Percentiles rank a stretch among this genome's conserved stretches.
phyloP scores from a whole-genome alignment of 306 rosid genomes.

The Lathyrus oleraceus region DNA sequence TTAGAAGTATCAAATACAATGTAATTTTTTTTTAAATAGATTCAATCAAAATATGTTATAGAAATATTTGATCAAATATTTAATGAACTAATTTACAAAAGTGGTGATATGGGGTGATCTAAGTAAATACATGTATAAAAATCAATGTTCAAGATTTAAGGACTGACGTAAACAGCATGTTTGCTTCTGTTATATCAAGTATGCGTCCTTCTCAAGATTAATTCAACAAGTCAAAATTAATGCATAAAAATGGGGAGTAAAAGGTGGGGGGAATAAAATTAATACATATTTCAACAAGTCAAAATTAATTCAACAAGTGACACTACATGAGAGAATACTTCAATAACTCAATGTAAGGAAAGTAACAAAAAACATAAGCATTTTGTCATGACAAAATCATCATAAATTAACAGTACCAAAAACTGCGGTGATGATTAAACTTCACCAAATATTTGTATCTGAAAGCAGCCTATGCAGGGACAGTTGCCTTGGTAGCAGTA shows the following conservation, averaged over 20 bases:
- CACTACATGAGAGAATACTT: background rate
- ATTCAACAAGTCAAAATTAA: no score
- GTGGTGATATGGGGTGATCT: no score
- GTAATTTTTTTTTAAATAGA: no score
- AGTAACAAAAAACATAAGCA: background rate
- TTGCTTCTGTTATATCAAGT: no score
- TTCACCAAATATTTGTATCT: constrained; percentile 16
- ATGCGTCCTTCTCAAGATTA: no score
- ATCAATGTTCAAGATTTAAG: no score
- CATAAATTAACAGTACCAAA: constrained; percentile 7
- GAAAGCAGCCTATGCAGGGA: constrained; percentile 9
- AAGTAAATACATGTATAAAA: no score
- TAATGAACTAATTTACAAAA: no score
- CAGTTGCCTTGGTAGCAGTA: constrained; percentile 35
- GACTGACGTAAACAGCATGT: no score
- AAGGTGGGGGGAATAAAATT: background rate
- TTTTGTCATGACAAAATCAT: background rate
- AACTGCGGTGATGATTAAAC: constrained; percentile 1
- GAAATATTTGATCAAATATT: no score
- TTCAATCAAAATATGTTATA: no score
- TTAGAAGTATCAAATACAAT: no score
- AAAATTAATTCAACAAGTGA: background rate
- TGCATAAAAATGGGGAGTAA: background rate
- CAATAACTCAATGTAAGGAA: background rate
- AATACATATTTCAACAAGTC: background rate